Evolutionary conservation across 805 yeast species (phyloP), one percentile per base, ranked within the genome.

Genomic region (Schizosaccharomyces cryophilus): DNA sequence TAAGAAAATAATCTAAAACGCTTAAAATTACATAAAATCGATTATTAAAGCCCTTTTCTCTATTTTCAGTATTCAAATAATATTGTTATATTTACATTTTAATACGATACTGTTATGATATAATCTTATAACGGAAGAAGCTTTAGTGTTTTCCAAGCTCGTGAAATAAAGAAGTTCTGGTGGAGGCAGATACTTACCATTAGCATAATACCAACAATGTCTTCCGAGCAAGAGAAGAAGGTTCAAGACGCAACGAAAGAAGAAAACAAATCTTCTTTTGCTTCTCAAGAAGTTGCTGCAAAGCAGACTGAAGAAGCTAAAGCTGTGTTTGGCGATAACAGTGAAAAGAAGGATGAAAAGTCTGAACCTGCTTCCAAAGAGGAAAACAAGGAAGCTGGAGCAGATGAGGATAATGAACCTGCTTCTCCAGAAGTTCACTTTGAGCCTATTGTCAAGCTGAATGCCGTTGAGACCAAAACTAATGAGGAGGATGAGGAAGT

Each of bases 381-480:
- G 7, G 47, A 38, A 42, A 21, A 26, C 21, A 40, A 24, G 13
- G 21, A 13, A 3, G 60, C 47, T 47, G 72, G 29, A 78, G 74
- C 79, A 30, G 60, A 30, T 9, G 60, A 56, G 2, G 83, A 79
- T 24, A 84, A 76, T 63, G 82, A 73, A 5, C 84, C 78, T 66
- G 89, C 81, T 68, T 82, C 82, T 65, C 84, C 82, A 62, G 88
- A 85, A 67, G 90, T 93, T 64, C 96, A 93, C 73, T 93, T 93
- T 68, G 96, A 90, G 76, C 98, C 98, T 61, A 76, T 93, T 65
- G 96, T 93, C 64, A 85, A 87, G 74, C 81, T 93, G 67, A 96
- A 89, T 74, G 85, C 87, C 73, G 96, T 93, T 59, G 97, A 93
- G 47, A 95, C 90, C 66, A 90, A 89, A 77, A 88, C 97, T 67